Conservation (phyloP, 1,284 basidiomycete species). For the Pascua guehoae region DNA sequence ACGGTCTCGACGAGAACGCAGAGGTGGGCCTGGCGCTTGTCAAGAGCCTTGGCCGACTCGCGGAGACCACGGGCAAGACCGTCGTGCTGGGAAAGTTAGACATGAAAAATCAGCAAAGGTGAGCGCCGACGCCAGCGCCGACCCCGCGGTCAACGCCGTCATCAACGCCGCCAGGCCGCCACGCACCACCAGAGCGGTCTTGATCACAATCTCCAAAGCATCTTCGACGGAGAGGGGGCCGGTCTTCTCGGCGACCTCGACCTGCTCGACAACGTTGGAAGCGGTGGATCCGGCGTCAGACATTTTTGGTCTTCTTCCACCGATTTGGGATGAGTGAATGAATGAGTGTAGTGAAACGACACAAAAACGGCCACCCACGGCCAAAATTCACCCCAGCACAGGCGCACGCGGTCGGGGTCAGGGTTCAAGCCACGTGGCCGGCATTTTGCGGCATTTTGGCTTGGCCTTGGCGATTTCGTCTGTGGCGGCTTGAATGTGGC, state of each 20-base stretch:
- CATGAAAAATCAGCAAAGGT: neutral
- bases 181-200: constrained; percentile 65
- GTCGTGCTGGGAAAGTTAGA: constrained; percentile 61
- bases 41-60: constrained; percentile 95
- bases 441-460: no score
- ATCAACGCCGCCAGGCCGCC: neutral
- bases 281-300: constrained; percentile 97
- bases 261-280: constrained; percentile 60
- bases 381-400: no score
- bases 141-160: no score
- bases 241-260: constrained; percentile 79
- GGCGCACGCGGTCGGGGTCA: no score
- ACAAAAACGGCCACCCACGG: no score
- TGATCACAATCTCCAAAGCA: constrained; percentile 79
- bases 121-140: no score
- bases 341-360: no score
- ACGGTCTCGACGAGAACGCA: constrained; percentile 99
- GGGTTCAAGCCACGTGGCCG: no score
- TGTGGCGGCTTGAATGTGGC: no score
- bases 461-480: no score
- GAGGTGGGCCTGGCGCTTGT: constrained; percentile 97
- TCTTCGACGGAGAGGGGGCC: constrained; percentile 96
- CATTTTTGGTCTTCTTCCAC: constrained; percentile 63
- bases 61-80: constrained; percentile 97
- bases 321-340: constrained; percentile 10